Evolutionary conservation across 352 stramenopile genomes (phyloP).

Genomic region (Pythium graminicola): DNA sequence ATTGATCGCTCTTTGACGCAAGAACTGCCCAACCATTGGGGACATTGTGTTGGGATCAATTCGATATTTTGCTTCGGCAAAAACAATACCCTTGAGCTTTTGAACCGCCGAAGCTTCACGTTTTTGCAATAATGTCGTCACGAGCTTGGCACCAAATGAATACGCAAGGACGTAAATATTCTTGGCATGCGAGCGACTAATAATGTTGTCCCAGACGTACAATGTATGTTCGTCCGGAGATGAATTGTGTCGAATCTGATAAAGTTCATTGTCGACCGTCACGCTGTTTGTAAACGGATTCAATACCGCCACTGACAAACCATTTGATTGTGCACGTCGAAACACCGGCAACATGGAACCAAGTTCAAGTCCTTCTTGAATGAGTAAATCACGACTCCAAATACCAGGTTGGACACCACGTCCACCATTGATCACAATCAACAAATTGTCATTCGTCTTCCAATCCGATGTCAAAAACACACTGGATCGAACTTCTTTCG

Average conservation of each 20-base stretch:
- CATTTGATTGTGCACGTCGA: conserved; percentile 32
- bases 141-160: conserved; percentile 36
- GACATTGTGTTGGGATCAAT: conserved; percentile 47
- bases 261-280: conserved; percentile 43
- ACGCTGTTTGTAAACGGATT: conserved; percentile 75
- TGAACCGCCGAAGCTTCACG: conserved; percentile 49
- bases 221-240: conserved; percentile 62
- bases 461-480: conserved; percentile 70
- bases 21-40: conserved; percentile 49
- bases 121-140: conserved; percentile 58
- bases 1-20: conserved; percentile 61
- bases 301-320: conserved; percentile 53
- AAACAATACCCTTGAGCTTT: conserved; percentile 54
- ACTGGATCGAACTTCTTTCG: conserved; percentile 60
- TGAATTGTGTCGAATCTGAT: conserved; percentile 52
- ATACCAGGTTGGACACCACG: conserved; percentile 65
- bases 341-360: conserved; percentile 75
- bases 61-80: conserved; percentile 57
- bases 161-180: background rate
- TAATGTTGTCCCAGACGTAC: conserved; percentile 52
- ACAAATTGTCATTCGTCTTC: conserved; percentile 45
- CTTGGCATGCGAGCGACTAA: background rate
- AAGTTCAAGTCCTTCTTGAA: conserved; percentile 68
- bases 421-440: conserved; percentile 67
- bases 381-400: conserved; percentile 64